Evolutionary conservation across 176 grass and related monocot species (phyloP), one percentile per base, ranked within the genome.

Genomic region (Luzula sylvatica): DNA sequence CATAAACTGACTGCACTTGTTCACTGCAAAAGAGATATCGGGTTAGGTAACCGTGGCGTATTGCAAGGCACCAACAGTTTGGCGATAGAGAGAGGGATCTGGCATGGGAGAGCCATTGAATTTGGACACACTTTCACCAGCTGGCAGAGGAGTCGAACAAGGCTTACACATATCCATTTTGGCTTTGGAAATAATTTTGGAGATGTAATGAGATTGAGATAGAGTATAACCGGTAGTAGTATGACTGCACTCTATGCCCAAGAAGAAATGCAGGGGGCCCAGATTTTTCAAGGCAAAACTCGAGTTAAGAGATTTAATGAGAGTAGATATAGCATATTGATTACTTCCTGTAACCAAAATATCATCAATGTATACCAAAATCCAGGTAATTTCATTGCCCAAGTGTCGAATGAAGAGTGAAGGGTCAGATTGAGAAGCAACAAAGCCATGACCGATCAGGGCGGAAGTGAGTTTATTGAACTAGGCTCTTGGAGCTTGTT

Each of bases 11-110:
- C 42, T 50, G 5, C 38, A 13, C n/a, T 53, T 66, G n/a, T 66
- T 66, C 5, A 66, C 46, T 11, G 46, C 7, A 12, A 66, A 53
- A 15, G 62, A 9, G 12, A 66, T 66, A 19, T 66, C 62, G 11
- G 62, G 62, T 2, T 44, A 5, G 9, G 25, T 66, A 1, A 66
- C 1, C 12, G 46, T 66, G 4, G 50, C 28, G 13, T 66, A 53
- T 25, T 66, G 45, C 0, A 66, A 26, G 0, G 21, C 44, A 35
- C 46, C 62, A 7, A 66, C 26, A 8, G n/a, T 19, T 7, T 67
- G 46, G 3, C 3, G 19, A 20, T 29, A 1, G 14, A 3, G 1
- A 30, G 30, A 22, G 22, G 45, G 63, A 18, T 4, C 8, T 44
- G n/a, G 2, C 29, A 56, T 23, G 0, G 65, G 50, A 17, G 30